These are phyloP conservation scores for Pugionium cornutum DNA, from an alignment of 345 rosid genomes.

Conservation along the genomic window DNA sequence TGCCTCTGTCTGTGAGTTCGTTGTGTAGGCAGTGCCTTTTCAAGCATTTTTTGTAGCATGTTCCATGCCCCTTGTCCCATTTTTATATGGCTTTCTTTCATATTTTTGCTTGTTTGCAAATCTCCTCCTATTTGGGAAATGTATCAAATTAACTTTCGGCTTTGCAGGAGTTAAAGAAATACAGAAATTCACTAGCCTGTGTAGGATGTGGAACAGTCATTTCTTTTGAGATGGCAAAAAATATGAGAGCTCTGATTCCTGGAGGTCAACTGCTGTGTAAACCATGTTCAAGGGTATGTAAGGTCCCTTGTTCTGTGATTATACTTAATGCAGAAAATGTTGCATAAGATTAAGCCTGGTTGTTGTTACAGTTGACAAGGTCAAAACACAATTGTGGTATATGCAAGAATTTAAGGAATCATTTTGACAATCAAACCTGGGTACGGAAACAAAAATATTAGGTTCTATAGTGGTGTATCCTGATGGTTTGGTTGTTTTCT, in stretches of 20 bases:
- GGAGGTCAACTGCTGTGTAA: constrained; percentile 67
- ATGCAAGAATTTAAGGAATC: constrained; percentile 81
- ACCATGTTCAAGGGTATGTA: constrained; percentile 76
- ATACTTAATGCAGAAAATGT: background rate
- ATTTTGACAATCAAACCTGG: constrained; percentile 80
- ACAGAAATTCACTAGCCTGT: constrained; percentile 49
- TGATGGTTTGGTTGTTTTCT: constrained; percentile 15
- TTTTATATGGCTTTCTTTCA: background rate
- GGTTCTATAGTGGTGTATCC: constrained; percentile 9
- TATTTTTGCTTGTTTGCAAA: background rate
- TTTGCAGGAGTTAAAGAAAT: constrained; percentile 53
- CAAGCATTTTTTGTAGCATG: constrained; percentile 1
- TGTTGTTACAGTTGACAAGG: constrained; percentile 62
- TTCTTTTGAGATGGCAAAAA: constrained; percentile 58
- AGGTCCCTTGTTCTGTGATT: constrained; percentile 17
- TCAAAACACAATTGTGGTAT: constrained; percentile 83
- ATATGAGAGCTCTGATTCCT: constrained; percentile 46
- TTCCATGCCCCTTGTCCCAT: constrained; percentile 4
- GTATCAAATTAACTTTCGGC: constrained; percentile 12
- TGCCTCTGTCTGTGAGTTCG: constrained; percentile 25
- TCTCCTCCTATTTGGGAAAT: background rate
- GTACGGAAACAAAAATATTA: constrained; percentile 46
- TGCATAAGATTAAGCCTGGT: too few species aligned
- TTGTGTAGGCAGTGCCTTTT: background rate
- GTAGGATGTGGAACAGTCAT: constrained; percentile 66